Evolutionary conservation across 805 yeast genomes (phyloP).

Genomic region (Myxozyma vanderwaltii): DNA sequence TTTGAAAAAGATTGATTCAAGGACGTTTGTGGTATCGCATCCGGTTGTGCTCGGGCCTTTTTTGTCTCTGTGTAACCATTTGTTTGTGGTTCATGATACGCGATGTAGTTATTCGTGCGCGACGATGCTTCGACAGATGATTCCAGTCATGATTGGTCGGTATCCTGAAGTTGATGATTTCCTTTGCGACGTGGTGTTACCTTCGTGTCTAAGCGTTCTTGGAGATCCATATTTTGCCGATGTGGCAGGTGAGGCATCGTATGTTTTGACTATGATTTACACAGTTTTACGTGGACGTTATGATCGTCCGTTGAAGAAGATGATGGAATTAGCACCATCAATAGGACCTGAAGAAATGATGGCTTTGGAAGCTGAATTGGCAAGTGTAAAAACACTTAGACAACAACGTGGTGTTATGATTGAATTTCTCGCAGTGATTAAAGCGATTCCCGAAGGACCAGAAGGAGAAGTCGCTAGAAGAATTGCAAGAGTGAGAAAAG

Average conservation of each 20-base stretch:
- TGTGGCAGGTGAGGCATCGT: conserved; percentile 89
- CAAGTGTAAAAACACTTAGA: conserved; percentile 65
- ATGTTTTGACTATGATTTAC: conserved; percentile 78
- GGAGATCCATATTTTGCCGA: conserved; percentile 78
- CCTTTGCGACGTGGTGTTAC: conserved; percentile 65
- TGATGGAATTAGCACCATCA: conserved; percentile 51
- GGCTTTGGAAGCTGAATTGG: conserved; percentile 63
- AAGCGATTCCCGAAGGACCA: conserved; percentile 41
- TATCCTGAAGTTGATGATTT: conserved; percentile 76
- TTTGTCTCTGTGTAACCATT: conserved; percentile 69
- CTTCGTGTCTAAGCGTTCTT: conserved; percentile 66
- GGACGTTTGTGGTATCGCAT: conserved; percentile 65
- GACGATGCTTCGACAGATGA: conserved; percentile 70
- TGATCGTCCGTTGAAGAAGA: conserved; percentile 64
- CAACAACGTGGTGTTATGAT: conserved; percentile 80
- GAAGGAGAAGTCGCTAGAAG: conserved; percentile 31
- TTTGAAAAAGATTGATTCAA: conserved; percentile 29
- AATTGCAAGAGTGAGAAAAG: conserved; percentile 17
- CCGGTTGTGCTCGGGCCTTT: conserved; percentile 75
- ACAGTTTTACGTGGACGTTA: conserved; percentile 70
- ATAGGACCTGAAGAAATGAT: conserved; percentile 59
- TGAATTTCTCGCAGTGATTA: conserved; percentile 69
- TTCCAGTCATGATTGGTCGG: conserved; percentile 66
- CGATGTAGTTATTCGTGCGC: conserved; percentile 92
- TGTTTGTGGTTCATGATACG: conserved; percentile 81